Percentiles rank a stretch among this genome's conserved stretches.
Conservation (phyloP, 306 rosid species). For the Casuarina cunninghamiana region DNA sequence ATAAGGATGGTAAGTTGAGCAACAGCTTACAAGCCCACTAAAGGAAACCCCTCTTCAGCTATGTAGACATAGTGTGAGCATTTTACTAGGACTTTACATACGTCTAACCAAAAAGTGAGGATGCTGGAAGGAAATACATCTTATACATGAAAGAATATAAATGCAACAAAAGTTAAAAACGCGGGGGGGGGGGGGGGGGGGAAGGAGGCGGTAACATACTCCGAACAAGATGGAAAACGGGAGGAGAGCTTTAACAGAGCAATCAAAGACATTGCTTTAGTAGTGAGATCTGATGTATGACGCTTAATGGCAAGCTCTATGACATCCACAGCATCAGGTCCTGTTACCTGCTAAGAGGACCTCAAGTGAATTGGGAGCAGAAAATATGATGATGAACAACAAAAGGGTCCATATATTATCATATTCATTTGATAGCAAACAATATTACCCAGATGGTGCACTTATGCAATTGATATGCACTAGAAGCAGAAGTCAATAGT, state of each 20-base stretch:
- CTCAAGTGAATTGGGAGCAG: not conserved
- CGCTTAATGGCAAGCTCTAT: slow-evolving; percentile 70
- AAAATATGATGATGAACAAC: slow-evolving; percentile 6
- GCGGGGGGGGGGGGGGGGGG: slow-evolving; percentile 10
- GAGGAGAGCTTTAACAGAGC: slow-evolving; percentile 92
- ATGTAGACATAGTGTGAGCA: not conserved
- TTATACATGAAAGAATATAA: slow-evolving; percentile 12
- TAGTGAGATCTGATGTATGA: slow-evolving; percentile 72
- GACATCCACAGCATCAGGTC: slow-evolving; percentile 80
- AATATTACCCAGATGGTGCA: not conserved
- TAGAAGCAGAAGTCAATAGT: not conserved
- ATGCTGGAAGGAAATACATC: slow-evolving; percentile 22
- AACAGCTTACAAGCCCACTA: not conserved
- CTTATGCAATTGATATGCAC: not conserved
- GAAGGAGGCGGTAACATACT: slow-evolving; percentile 49
- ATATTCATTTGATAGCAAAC: not conserved
- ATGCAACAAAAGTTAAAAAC: slow-evolving; percentile 13
- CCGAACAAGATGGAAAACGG: slow-evolving; percentile 94
- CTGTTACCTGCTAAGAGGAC: slow-evolving; percentile 69
- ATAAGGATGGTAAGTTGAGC: not conserved
- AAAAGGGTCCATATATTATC: not conserved
- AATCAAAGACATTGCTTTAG: slow-evolving; percentile 88
- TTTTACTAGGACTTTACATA: slow-evolving; percentile 17
- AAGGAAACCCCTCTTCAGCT: not conserved
- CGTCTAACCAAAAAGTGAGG: slow-evolving; percentile 17